A percentile compares a stretch with the other conserved stretches of the same genome.
phyloP scores from a whole-genome alignment of 140 eudicot species.

The Erigeron philadelphicus region DNA sequence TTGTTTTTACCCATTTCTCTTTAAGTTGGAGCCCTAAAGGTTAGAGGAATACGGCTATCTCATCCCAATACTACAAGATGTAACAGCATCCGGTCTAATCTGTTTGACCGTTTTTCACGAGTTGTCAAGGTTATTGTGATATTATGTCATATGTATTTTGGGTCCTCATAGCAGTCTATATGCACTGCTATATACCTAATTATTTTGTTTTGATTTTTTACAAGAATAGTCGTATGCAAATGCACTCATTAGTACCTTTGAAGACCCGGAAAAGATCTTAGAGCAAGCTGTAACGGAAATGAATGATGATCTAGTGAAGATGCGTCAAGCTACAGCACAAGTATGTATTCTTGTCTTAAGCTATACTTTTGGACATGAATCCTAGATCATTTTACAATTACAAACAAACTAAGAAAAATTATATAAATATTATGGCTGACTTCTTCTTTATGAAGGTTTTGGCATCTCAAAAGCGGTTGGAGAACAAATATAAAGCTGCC shows the following conservation, averaged over 20 bases:
- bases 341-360: slow-evolving; percentile 34
- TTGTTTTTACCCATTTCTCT: slow-evolving; percentile 8
- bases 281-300: slow-evolving; percentile 83
- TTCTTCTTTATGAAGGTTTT: slow-evolving; percentile 52
- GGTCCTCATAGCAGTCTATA: neutral
- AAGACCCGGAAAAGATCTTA: slow-evolving; percentile 91
- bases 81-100: slow-evolving; percentile 53
- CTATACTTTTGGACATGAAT: slow-evolving; percentile 5
- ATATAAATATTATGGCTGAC: slow-evolving; percentile 5
- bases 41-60: slow-evolving; percentile 42
- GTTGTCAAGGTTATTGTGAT: slow-evolving; percentile 67
- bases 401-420: neutral
- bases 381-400: neutral
- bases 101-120: slow-evolving; percentile 87
- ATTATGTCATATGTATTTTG: slow-evolving; percentile 17
- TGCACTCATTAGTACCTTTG: slow-evolving; percentile 78
- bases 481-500: slow-evolving; percentile 78
- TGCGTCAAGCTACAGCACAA: slow-evolving; percentile 99
- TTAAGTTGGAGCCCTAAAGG: slow-evolving; percentile 60
- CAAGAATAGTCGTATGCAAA: slow-evolving; percentile 74
- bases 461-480: slow-evolving; percentile 94
- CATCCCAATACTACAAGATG: slow-evolving; percentile 42
- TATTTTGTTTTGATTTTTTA: slow-evolving; percentile 9
- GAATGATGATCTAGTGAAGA: slow-evolving; percentile 83
- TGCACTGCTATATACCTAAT: neutral